Conservation (phyloP, 345 rosid species). For the Populus nigra region DNA sequence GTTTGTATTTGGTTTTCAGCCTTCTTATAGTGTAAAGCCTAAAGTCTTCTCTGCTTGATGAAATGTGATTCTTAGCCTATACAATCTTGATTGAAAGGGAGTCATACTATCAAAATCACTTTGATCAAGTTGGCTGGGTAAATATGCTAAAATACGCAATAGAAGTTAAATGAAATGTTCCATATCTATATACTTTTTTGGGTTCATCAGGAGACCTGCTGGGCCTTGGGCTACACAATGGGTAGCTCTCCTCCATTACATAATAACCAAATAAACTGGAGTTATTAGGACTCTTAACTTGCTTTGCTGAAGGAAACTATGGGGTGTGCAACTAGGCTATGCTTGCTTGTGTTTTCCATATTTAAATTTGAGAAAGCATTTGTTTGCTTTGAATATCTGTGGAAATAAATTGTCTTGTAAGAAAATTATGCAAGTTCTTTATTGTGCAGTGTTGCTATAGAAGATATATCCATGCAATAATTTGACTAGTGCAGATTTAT, state of each 20-base stretch:
- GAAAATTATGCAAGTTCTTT: not conserved
- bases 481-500: conserved; percentile 1
- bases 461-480: not conserved
- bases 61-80: not conserved
- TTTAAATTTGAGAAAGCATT: not conserved
- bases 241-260: too few species aligned
- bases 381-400: not conserved
- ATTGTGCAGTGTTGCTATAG: not conserved
- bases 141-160: not conserved
- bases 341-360: too few species aligned
- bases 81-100: not conserved
- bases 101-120: not conserved
- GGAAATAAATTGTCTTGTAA: not conserved
- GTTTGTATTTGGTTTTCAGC: conserved; percentile 2
- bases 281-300: too few species aligned
- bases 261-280: too few species aligned
- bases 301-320: too few species aligned
- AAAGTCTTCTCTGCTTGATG: not conserved
- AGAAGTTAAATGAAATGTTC: conserved; percentile 1
- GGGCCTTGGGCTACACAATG: too few species aligned
- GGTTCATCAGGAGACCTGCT: too few species aligned
- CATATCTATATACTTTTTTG: not conserved
- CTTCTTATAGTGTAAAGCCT: not conserved
- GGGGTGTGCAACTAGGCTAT: too few species aligned
- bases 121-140: not conserved